Evolutionary conservation across 1,139 yeast species (phyloP).

Genomic region (Yamadazyma siamensis): DNA sequence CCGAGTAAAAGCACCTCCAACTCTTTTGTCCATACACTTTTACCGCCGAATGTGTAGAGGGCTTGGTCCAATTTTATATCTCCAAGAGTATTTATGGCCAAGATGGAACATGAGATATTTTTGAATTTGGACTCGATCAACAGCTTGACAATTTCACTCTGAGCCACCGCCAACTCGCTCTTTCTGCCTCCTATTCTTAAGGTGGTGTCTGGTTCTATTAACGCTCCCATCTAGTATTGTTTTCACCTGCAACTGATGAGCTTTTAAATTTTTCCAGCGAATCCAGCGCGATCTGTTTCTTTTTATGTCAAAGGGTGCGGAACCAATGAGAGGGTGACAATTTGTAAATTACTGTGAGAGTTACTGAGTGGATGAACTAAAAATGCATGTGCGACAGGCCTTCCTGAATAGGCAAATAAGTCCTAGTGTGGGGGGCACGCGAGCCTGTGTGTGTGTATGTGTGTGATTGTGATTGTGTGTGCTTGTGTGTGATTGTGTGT

Average conservation of each 20-base stretch:
- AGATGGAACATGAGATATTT: constrained; percentile 56
- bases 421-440: too few species aligned
- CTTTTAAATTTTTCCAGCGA: constrained; percentile 5
- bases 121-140: constrained; percentile 61
- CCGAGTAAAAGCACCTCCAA: constrained; percentile 73
- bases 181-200: constrained; percentile 82
- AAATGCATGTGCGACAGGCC: too few species aligned
- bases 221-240: not conserved
- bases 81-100: constrained; percentile 83
- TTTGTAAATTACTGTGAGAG: constrained; percentile 5
- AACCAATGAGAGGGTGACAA: constrained; percentile 5
- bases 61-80: constrained; percentile 86
- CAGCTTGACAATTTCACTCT: constrained; percentile 71
- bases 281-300: constrained; percentile 2
- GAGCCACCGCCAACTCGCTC: constrained; percentile 82
- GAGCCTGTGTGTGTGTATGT: too few species aligned
- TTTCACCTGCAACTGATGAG: constrained; percentile 2
- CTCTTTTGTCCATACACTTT: constrained; percentile 94
- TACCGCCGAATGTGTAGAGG: constrained; percentile 91
- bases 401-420: too few species aligned
- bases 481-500: too few species aligned
- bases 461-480: too few species aligned
- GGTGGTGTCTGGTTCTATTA: not conserved
- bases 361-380: too few species aligned
- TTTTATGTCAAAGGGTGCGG: constrained; percentile 2